A percentile compares a stretch with the other conserved stretches of the same genome.
Conservation (phyloP, 352 stramenopile genomes). For the Nothophytophthora sp. region DNA sequence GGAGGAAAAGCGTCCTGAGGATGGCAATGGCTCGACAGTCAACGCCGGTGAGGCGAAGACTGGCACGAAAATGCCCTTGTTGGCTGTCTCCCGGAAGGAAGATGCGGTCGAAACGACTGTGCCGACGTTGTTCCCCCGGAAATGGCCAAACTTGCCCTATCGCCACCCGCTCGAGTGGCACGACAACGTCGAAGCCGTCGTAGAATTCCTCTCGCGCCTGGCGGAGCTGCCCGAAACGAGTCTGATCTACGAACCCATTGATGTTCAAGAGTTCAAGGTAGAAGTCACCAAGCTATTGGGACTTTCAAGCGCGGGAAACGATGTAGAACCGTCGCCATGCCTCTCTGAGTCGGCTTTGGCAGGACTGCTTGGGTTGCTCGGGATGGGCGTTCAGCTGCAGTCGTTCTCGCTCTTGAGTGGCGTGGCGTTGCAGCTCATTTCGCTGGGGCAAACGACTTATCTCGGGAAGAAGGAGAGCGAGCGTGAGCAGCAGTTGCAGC, state of each 20-base stretch:
- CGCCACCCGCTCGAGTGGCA: constrained; percentile 55
- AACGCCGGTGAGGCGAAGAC: neutral
- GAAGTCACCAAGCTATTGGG: constrained; percentile 18
- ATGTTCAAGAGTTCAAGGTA: constrained; percentile 43
- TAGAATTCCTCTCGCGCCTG: constrained; percentile 57
- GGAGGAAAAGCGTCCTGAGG: constrained; percentile 1
- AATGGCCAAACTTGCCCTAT: constrained; percentile 73
- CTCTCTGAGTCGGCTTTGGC: constrained; percentile 30
- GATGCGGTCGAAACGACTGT: constrained; percentile 45
- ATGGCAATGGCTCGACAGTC: neutral
- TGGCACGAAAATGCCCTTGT: constrained; percentile 11
- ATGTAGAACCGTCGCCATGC: neutral
- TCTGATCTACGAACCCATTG: constrained; percentile 70
- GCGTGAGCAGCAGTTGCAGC: constrained; percentile 1
- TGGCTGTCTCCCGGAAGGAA: constrained; percentile 32
- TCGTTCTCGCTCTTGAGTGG: constrained; percentile 61
- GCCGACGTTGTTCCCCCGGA: constrained; percentile 46
- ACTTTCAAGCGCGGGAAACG: neutral
- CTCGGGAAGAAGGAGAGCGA: constrained; percentile 6
- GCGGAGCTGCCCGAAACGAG: constrained; percentile 50
- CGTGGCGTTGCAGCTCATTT: constrained; percentile 33
- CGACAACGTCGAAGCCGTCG: constrained; percentile 28
- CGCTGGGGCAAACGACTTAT: constrained; percentile 21
- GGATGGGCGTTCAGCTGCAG: constrained; percentile 59
- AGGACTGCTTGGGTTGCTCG: constrained; percentile 43